phyloP scores from a whole-genome alignment of 2,329 filamentous ascomycete genomes.

The Fusarium brachygibbosum region DNA sequence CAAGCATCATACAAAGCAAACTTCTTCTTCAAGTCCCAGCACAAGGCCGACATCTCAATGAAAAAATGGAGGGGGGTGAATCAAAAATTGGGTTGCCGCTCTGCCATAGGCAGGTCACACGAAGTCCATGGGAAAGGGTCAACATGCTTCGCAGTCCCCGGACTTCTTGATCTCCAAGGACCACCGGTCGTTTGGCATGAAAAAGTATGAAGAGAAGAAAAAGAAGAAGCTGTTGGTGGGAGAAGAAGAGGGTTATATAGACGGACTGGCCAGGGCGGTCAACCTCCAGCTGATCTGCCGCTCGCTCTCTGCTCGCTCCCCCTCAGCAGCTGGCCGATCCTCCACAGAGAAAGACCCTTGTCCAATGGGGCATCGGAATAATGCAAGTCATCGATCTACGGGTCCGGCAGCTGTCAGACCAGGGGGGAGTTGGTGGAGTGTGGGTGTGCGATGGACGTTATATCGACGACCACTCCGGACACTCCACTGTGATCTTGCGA shows the following conservation, averaged over 20 bases:
- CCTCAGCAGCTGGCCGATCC: slow-evolving; percentile 4
- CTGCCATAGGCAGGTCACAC: slow-evolving; percentile 2
- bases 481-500: slow-evolving; percentile 30
- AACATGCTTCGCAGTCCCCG: slow-evolving; percentile 22
- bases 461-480: slow-evolving; percentile 3
- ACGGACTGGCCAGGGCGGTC: slow-evolving; percentile 13
- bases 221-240: background rate
- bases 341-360: background rate
- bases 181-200: slow-evolving; percentile 21
- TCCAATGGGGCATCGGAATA: background rate
- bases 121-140: background rate
- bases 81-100: slow-evolving; percentile 37
- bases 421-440: slow-evolving; percentile 12
- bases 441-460: slow-evolving; percentile 16
- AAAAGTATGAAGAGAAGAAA: slow-evolving; percentile 12
- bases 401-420: slow-evolving; percentile 8
- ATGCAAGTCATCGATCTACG: slow-evolving; percentile 3
- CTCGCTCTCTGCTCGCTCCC: background rate
- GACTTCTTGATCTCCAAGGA: slow-evolving; percentile 27
- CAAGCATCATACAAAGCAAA: background rate
- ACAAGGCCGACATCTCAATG: slow-evolving; percentile 37
- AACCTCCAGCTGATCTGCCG: slow-evolving; percentile 35
- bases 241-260: slow-evolving; percentile 15
- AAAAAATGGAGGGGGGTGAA: slow-evolving; percentile 32
- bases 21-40: slow-evolving; percentile 43